These are phyloP conservation scores for Scleromitrula shiraiana DNA, from an alignment of 2,329 filamentous ascomycete genomes.

Conservation along the genomic window DNA sequence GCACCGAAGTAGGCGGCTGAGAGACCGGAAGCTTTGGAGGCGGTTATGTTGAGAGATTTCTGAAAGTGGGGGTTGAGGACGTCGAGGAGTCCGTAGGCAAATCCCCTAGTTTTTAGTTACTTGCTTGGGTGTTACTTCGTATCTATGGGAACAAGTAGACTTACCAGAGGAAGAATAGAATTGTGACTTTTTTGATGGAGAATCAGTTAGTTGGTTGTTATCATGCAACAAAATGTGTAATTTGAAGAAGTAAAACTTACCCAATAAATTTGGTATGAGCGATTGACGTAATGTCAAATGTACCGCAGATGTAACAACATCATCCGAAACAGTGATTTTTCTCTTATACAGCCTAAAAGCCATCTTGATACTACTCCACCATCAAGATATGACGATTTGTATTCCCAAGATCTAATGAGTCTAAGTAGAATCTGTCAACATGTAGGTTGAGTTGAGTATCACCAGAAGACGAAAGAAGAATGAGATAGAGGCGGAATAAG, in stretches of 20 bases:
- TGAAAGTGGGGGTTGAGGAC: slow-evolving; percentile 38
- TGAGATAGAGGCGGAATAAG: too few relatives aligned
- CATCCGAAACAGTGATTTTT: slow-evolving; percentile 30
- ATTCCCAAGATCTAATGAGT: too few relatives aligned
- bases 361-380: too few relatives aligned
- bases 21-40: slow-evolving; percentile 19
- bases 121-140: too few relatives aligned
- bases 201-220: slow-evolving; percentile 6
- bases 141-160: too few relatives aligned
- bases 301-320: slow-evolving; percentile 29
- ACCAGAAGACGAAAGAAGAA: too few relatives aligned
- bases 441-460: too few relatives aligned
- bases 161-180: slow-evolving; percentile 44
- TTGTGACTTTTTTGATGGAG: slow-evolving; percentile 33
- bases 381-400: too few relatives aligned
- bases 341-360: slow-evolving; percentile 25
- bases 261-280: slow-evolving; percentile 25
- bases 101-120: slow-evolving; percentile 26
- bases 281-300: slow-evolving; percentile 31
- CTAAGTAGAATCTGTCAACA: too few relatives aligned
- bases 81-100: slow-evolving; percentile 38
- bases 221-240: too few relatives aligned
- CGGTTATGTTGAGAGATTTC: slow-evolving; percentile 32
- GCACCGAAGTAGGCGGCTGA: slow-evolving; percentile 38
- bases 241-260: neutral